A percentile compares a stretch with the other conserved stretches of the same genome.
Evolutionary conservation across 2,329 filamentous ascomycete species (phyloP).

Genomic region (Arthrinium phaeospermum): DNA sequence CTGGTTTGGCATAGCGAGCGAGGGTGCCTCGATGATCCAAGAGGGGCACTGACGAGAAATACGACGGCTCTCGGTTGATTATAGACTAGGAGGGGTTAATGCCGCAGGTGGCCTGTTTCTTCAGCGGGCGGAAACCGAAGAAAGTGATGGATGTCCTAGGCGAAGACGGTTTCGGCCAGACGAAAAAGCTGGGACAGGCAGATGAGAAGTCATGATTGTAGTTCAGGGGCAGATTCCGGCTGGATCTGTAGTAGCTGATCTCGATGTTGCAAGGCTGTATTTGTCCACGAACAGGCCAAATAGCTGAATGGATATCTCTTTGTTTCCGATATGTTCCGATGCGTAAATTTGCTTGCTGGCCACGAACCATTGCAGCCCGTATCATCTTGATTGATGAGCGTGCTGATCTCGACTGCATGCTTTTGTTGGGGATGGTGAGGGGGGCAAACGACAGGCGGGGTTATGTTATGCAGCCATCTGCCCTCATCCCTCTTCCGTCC

Average conservation of each 20-base stretch:
- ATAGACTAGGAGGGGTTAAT: conserved; percentile 14
- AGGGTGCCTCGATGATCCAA: conserved; percentile 3
- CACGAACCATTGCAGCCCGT: background rate
- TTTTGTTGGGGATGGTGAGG: background rate
- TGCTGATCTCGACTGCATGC: background rate
- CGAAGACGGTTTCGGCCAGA: background rate
- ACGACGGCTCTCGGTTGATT: conserved; percentile 43
- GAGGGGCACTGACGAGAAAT: conserved; percentile 13
- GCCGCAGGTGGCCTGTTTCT: conserved; percentile 13
- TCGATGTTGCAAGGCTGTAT: conserved; percentile 5
- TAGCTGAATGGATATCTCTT: conserved; percentile 20
- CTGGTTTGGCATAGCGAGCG: conserved; percentile 22
- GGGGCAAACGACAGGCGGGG: background rate
- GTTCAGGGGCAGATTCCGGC: background rate
- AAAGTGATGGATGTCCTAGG: conserved; percentile 7
- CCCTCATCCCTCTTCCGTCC: background rate
- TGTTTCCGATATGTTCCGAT: conserved; percentile 16
- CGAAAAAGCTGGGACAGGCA: background rate
- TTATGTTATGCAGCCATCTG: background rate
- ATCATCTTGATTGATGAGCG: too few relatives aligned
- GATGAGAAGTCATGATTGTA: background rate
- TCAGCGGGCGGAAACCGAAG: background rate
- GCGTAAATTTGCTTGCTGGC: background rate
- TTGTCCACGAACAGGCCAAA: background rate
- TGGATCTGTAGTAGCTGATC: background rate